phyloP scores from a whole-genome alignment of 2,329 filamentous ascomycete genomes.

The Fusarium buharicum region DNA sequence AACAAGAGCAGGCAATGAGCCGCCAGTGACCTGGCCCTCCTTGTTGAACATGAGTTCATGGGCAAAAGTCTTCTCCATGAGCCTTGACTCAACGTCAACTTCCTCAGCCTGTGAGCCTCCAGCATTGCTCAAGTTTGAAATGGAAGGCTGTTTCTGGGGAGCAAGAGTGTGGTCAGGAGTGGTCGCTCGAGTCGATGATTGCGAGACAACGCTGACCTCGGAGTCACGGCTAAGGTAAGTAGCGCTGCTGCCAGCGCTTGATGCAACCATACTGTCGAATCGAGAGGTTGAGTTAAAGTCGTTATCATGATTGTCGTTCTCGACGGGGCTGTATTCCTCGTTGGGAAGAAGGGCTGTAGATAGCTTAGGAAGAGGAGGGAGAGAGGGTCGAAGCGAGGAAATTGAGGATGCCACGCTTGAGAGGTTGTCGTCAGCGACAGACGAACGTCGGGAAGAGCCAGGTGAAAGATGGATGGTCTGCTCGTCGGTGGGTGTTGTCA shows the following conservation, averaged over 20 bases:
- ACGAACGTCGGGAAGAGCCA: constrained; percentile 56
- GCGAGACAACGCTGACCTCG: constrained; percentile 81
- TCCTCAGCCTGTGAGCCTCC: constrained; percentile 78
- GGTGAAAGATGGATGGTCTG: constrained; percentile 50
- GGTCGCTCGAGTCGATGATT: constrained; percentile 86
- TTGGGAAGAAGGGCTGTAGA: constrained; percentile 60
- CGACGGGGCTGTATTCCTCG: constrained; percentile 61
- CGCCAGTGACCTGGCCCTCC: constrained; percentile 93
- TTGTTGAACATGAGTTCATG: constrained; percentile 94
- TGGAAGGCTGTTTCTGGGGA: constrained; percentile 68
- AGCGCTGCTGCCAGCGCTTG: constrained; percentile 80
- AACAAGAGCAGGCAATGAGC: constrained; percentile 89
- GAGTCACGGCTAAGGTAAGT: constrained; percentile 85
- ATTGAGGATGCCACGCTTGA: constrained; percentile 59
- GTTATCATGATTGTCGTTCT: constrained; percentile 61
- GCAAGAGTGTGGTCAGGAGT: constrained; percentile 75
- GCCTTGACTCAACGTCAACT: constrained; percentile 78
- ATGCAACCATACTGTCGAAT: constrained; percentile 77
- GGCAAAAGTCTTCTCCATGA: constrained; percentile 92
- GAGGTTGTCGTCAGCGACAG: constrained; percentile 55
- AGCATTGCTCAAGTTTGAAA: constrained; percentile 74
- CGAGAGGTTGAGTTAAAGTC: constrained; percentile 65
- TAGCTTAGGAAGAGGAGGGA: constrained; percentile 68
- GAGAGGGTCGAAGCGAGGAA: constrained; percentile 59
- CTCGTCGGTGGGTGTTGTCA: constrained; percentile 54